These are phyloP conservation scores for Ostreobium quekettii DNA, from an alignment of 139 green algal genomes.

Conservation along the genomic window DNA sequence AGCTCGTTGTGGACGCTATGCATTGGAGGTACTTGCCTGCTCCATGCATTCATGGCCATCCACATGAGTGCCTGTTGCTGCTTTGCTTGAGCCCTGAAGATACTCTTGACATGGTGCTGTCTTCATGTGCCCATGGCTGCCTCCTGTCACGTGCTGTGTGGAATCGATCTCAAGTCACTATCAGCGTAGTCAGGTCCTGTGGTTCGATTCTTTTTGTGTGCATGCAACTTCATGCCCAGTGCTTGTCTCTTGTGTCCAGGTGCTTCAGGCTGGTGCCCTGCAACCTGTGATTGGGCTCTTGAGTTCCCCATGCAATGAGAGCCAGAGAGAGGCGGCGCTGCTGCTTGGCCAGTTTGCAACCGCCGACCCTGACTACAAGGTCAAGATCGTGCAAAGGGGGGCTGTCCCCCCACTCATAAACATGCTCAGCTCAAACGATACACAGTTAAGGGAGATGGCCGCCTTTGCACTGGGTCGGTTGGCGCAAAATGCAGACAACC, in stretches of 20 bases:
- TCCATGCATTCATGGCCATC: no score
- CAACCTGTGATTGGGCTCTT: slow-evolving; percentile 95
- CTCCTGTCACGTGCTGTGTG: no score
- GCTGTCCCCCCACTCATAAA: slow-evolving; percentile 85
- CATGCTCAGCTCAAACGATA: slow-evolving; percentile 76
- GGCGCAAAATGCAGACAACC: slow-evolving; percentile 91
- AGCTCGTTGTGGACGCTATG: no score
- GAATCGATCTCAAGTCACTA: no score
- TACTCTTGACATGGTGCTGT: no score
- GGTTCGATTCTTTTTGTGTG: no score
- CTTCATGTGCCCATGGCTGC: no score
- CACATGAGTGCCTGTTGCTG: no score
- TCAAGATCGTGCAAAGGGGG: slow-evolving; percentile 87
- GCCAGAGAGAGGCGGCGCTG: slow-evolving; percentile 88
- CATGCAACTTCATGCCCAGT: no score
- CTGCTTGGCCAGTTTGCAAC: slow-evolving; percentile 97
- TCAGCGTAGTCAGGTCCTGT: no score
- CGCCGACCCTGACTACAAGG: slow-evolving; percentile 68
- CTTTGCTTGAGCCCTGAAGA: no score
- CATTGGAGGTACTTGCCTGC: no score
- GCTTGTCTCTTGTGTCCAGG: not conserved
- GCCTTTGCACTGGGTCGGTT: slow-evolving; percentile 94
- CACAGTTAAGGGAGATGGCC: slow-evolving; percentile 89
- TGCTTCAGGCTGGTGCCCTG: slow-evolving; percentile 71
- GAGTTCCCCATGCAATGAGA: slow-evolving; percentile 70